Conservation (phyloP, 805 yeast genomes). For the Spathaspora hagerdaliae region DNA sequence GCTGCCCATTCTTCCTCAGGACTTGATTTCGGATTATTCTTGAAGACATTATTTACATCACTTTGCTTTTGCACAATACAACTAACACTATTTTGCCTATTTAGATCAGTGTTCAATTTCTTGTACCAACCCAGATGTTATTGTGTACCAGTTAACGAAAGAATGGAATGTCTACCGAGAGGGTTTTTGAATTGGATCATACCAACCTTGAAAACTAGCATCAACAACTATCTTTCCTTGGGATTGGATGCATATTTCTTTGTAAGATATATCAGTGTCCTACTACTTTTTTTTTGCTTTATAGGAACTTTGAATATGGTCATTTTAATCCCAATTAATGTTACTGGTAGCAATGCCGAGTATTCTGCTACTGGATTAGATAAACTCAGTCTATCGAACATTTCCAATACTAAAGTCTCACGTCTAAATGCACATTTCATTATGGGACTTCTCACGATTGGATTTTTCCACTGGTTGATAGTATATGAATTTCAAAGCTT, state of each 20-base stretch:
- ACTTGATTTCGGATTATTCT: conserved; percentile 50
- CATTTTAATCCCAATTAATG: conserved; percentile 62
- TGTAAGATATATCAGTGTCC: conserved; percentile 52
- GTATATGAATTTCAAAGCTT: conserved; percentile 52
- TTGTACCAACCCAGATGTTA: conserved; percentile 56
- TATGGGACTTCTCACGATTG: conserved; percentile 50
- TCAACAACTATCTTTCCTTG: conserved; percentile 41
- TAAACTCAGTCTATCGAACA: conserved; percentile 64
- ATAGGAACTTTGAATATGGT: conserved; percentile 55
- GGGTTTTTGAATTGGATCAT: conserved; percentile 56
- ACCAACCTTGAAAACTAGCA: conserved; percentile 36
- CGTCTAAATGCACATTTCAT: conserved; percentile 61
- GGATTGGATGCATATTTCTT: conserved; percentile 79
- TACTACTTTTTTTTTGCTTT: conserved; percentile 47
- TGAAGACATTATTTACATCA: conserved; percentile 55
- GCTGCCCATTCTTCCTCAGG: conserved; percentile 58
- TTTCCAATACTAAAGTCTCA: conserved; percentile 48
- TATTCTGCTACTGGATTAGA: conserved; percentile 53
- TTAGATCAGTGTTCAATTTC: conserved; percentile 26
- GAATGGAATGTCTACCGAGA: conserved; percentile 33
- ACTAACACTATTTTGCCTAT: conserved; percentile 35
- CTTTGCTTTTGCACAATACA: conserved; percentile 52
- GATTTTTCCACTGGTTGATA: conserved; percentile 54
- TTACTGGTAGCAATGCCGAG: conserved; percentile 29
- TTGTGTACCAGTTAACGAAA: conserved; percentile 37